Conservation (phyloP, 345 rosid species). For the Punica granatum region DNA sequence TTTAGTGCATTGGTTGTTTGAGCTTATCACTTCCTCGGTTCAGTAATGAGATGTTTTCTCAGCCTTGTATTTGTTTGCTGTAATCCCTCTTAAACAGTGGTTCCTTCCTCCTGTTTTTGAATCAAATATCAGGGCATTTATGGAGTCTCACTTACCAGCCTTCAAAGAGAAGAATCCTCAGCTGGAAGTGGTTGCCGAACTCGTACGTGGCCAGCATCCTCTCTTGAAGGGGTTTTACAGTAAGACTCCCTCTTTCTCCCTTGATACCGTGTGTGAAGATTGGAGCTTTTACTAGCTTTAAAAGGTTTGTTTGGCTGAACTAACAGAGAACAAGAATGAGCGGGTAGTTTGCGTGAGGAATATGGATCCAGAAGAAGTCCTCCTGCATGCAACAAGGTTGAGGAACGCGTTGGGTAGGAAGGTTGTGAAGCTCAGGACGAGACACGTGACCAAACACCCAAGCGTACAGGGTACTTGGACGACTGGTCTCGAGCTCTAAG, state of each 20-base stretch:
- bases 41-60: not conserved
- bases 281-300: not conserved
- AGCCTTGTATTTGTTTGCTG: not conserved
- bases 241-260: conserved; percentile 21
- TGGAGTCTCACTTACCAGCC: conserved; percentile 64
- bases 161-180: conserved; percentile 69
- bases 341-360: conserved; percentile 87
- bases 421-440: conserved; percentile 65
- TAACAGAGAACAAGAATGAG: conserved; percentile 62
- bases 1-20: not conserved
- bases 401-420: conserved; percentile 79
- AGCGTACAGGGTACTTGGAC: conserved; percentile 95
- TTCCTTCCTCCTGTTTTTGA: not conserved
- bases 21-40: not conserved
- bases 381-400: conserved; percentile 54
- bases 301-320: not conserved
- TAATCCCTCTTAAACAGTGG: not conserved
- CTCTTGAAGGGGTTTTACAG: conserved; percentile 71
- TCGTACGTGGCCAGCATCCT: conserved; percentile 79
- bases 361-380: conserved; percentile 56
- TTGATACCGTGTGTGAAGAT: not conserved
- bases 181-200: conserved; percentile 65
- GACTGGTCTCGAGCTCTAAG: conserved; percentile 48
- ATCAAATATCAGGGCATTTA: conserved; percentile 51
- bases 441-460: conserved; percentile 71